Evolutionary conservation across 768 basidiomycete genomes (phyloP).

Genomic region (Cystoderma amianthinum): DNA sequence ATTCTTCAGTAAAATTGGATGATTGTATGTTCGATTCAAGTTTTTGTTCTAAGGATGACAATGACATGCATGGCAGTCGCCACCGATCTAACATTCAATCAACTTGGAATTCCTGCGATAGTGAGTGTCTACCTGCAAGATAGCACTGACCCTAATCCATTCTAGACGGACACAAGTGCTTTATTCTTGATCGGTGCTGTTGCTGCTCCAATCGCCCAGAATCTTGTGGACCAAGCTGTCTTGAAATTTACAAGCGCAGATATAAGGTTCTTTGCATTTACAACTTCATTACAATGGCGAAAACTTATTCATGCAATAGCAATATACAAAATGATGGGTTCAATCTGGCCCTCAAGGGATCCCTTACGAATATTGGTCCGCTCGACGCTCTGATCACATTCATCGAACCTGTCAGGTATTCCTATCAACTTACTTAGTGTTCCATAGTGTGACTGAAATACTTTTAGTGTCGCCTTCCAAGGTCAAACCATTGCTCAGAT

Average conservation of each 20-base stretch:
- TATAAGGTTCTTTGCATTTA: too few relatives aligned
- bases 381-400: slow-evolving; percentile 67
- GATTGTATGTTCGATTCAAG: slow-evolving; percentile 57
- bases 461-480: slow-evolving; percentile 51
- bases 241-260: slow-evolving; percentile 51
- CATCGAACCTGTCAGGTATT: slow-evolving; percentile 52
- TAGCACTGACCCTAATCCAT: slow-evolving; percentile 2
- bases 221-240: slow-evolving; percentile 49
- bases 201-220: slow-evolving; percentile 58
- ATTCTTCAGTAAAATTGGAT: slow-evolving; percentile 52
- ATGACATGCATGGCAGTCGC: slow-evolving; percentile 26
- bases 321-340: slow-evolving; percentile 57
- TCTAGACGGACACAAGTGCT: slow-evolving; percentile 53
- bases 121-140: slow-evolving; percentile 22
- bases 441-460: slow-evolving; percentile 1
- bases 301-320: not conserved
- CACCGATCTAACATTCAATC: slow-evolving; percentile 51
- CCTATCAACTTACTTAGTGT: too few relatives aligned
- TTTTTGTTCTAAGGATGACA: not conserved
- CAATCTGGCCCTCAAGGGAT: slow-evolving; percentile 50
- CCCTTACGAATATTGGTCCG: slow-evolving; percentile 57
- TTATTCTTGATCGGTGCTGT: slow-evolving; percentile 69
- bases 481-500: slow-evolving; percentile 59
- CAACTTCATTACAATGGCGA: not conserved
- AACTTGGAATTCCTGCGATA: slow-evolving; percentile 46